These are phyloP conservation scores for Starmerella ratchasimensis DNA, from an alignment of 805 yeast genomes.

Conservation along the genomic window DNA sequence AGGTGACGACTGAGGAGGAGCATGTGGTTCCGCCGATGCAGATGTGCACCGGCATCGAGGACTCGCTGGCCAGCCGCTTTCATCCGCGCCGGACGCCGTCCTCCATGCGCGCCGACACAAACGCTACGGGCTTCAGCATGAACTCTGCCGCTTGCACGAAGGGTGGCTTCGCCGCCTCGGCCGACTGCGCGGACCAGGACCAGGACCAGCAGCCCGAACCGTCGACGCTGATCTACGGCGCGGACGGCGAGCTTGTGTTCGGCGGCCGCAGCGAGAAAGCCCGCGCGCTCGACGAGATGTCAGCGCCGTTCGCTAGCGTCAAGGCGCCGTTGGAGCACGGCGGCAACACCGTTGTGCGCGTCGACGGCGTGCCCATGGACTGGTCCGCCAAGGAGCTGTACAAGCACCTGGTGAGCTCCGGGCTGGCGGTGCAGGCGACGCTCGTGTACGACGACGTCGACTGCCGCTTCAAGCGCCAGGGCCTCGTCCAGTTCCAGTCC, in stretches of 20 bases:
- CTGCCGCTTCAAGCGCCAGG: constrained; percentile 9
- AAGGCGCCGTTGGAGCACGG: too few relatives aligned
- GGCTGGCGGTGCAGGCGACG: constrained; percentile 6
- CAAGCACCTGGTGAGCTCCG: constrained; percentile 2
- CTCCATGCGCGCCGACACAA: too few relatives aligned
- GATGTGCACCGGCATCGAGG: too few relatives aligned
- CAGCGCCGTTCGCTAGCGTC: too few relatives aligned
- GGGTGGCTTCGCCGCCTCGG: too few relatives aligned
- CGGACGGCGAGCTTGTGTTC: constrained; percentile 1
- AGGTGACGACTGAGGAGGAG: too few relatives aligned
- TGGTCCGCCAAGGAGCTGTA: constrained; percentile 14
- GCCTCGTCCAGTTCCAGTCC: constrained; percentile 9
- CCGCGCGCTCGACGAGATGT: too few relatives aligned
- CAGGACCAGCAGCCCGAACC: background rate
- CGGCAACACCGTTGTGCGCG: constrained; percentile 14
- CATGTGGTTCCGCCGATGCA: too few relatives aligned
- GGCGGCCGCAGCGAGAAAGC: background rate
- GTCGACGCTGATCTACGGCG: background rate
- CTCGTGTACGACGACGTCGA: constrained; percentile 16
- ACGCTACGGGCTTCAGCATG: too few relatives aligned
- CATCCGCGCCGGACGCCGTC: too few relatives aligned
- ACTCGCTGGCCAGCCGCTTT: too few relatives aligned
- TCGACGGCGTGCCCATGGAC: constrained; percentile 11
- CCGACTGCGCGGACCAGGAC: background rate
- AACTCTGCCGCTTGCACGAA: too few relatives aligned